Conservation (phyloP, 2,329 filamentous ascomycete genomes). For the Aspergillus hiratsukae region DNA sequence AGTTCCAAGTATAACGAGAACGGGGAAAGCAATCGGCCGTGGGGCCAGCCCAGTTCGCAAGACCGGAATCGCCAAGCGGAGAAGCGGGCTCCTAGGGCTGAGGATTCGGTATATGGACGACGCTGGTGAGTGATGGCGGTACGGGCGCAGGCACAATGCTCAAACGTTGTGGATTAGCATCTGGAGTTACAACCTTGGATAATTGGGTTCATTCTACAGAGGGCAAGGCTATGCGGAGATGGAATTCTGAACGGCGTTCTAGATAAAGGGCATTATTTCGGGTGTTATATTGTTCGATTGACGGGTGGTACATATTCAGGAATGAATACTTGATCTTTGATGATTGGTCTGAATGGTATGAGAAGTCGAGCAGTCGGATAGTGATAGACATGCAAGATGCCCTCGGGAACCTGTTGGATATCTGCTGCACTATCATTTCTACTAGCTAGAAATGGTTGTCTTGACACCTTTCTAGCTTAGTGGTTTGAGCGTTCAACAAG, state of each 20-base stretch:
- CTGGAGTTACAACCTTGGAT: neutral
- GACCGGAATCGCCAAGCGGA: slow-evolving; percentile 10
- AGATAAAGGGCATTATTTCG: neutral
- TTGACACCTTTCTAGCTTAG: too few relatives aligned
- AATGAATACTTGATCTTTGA: neutral
- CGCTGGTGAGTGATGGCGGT: slow-evolving; percentile 17
- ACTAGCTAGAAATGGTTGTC: too few relatives aligned
- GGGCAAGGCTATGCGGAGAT: neutral
- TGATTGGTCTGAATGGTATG: too few relatives aligned
- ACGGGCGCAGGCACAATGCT: neutral
- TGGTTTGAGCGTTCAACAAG: too few relatives aligned
- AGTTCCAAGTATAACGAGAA: slow-evolving; percentile 2
- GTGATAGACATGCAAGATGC: too few relatives aligned
- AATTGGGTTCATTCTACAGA: neutral
- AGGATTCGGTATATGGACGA: slow-evolving; percentile 26
- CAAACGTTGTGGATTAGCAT: neutral
- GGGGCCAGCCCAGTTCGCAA: slow-evolving; percentile 4
- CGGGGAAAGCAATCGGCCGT: neutral
- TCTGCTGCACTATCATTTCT: too few relatives aligned
- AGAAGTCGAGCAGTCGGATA: too few relatives aligned
- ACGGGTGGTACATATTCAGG: neutral
- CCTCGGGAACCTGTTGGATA: too few relatives aligned
- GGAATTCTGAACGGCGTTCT: neutral
- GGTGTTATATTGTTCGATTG: neutral
- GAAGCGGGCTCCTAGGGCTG: slow-evolving; percentile 7